A percentile compares a stretch with the other conserved stretches of the same genome.
Evolutionary conservation across 2,329 filamentous ascomycete species (phyloP).

Genomic region (Fusarium sp.): DNA sequence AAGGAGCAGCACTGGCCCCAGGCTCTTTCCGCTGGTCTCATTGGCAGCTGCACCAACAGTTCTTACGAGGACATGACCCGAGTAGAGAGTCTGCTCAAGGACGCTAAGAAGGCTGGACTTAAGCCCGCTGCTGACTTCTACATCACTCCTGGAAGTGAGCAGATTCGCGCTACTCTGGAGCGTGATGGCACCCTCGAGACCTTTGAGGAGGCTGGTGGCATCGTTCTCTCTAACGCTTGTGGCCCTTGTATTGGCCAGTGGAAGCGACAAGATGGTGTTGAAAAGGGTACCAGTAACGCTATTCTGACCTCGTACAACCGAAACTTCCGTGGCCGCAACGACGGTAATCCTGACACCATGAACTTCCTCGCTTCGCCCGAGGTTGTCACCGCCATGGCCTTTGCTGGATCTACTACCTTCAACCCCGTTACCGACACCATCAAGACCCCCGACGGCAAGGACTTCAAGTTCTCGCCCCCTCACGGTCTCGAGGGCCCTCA

Average conservation of each 20-base stretch:
- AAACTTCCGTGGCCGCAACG: constrained; percentile 97
- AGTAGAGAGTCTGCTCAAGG: constrained; percentile 83
- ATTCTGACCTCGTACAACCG: constrained; percentile 99
- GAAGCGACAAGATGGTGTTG: constrained; percentile 88
- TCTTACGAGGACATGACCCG: constrained; percentile 92
- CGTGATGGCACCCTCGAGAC: constrained; percentile 93
- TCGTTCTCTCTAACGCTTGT: constrained; percentile 96
- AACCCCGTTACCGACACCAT: constrained; percentile 94
- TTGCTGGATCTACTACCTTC: constrained; percentile 92
- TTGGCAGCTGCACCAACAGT: constrained; percentile 98
- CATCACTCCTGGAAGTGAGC: constrained; percentile 96
- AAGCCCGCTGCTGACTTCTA: constrained; percentile 96
- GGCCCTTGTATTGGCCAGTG: constrained; percentile 95
- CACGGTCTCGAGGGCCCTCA: constrained; percentile 76
- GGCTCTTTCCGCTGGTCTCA: constrained; percentile 95
- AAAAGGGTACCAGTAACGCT: constrained; percentile 90
- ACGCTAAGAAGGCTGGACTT: constrained; percentile 91
- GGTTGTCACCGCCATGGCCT: constrained; percentile 95
- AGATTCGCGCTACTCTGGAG: constrained; percentile 93
- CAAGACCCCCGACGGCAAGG: constrained; percentile 81
- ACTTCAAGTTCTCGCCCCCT: constrained; percentile 89
- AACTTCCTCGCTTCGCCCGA: constrained; percentile 98
- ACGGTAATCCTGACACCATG: constrained; percentile 97
- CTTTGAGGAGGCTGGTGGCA: constrained; percentile 95
- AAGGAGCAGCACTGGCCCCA: constrained; percentile 97